Percentiles rank a stretch among this genome's conserved stretches.
Evolutionary conservation across 805 yeast species (phyloP).

Genomic region (Hanseniaspora pseudoguilliermondii): DNA sequence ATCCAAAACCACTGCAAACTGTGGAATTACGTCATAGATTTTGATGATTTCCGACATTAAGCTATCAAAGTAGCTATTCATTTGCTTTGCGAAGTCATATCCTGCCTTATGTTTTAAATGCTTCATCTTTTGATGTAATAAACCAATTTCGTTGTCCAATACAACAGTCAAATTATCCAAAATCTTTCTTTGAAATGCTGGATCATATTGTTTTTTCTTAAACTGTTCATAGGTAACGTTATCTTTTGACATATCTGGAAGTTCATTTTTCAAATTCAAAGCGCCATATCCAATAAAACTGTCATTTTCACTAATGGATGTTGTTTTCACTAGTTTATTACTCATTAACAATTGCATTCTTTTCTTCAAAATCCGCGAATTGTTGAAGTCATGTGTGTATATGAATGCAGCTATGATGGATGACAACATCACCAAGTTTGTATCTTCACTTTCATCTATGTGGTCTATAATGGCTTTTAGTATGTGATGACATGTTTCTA

Average conservation of each 20-base stretch:
- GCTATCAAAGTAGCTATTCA: not conserved
- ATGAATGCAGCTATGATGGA: conserved; percentile 1
- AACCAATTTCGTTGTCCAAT: not conserved
- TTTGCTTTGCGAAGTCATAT: not conserved
- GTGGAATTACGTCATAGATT: not conserved
- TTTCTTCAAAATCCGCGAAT: conserved; percentile 24
- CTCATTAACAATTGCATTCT: conserved; percentile 28
- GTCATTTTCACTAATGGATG: conserved; percentile 16
- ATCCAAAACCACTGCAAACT: conserved; percentile 1
- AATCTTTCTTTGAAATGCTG: conserved; percentile 22
- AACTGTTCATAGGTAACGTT: conserved; percentile 13
- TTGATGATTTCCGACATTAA: not conserved
- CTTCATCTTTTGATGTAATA: not conserved
- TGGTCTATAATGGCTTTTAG: conserved; percentile 18
- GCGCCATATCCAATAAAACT: not conserved
- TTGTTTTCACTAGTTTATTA: conserved; percentile 20
- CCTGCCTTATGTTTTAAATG: not conserved
- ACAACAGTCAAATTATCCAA: conserved; percentile 11
- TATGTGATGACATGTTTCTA: not conserved
- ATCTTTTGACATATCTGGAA: conserved; percentile 11
- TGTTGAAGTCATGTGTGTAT: conserved; percentile 5
- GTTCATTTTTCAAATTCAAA: conserved; percentile 16
- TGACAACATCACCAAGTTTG: conserved; percentile 2
- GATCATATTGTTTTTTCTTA: conserved; percentile 20
- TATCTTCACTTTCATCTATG: conserved; percentile 19